Percentiles rank a stretch among this genome's conserved stretches.
Evolutionary conservation across 208 protist species (phyloP).

Genomic region (Leishmania gerbilli): DNA sequence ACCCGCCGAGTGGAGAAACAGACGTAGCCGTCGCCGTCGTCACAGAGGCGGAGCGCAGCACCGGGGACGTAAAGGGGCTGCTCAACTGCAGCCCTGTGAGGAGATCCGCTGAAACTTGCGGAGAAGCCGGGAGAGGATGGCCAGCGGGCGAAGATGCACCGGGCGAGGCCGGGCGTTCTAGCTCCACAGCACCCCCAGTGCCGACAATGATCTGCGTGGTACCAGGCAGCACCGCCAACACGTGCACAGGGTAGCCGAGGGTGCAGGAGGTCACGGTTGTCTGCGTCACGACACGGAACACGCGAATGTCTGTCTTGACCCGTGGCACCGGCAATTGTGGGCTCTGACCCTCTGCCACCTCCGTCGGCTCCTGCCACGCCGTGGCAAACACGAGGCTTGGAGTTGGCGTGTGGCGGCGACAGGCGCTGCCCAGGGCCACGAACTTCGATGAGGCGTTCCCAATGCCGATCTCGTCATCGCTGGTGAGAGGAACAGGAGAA

Average conservation of each 20-base stretch:
- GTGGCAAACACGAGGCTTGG: conserved; percentile 30
- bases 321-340: not conserved
- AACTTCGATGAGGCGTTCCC: not conserved
- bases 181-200: conserved; percentile 20
- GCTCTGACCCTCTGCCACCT: not conserved
- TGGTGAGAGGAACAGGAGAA: not conserved
- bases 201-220: conserved; percentile 25
- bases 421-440: not conserved
- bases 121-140: not conserved
- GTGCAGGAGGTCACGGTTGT: conserved; percentile 28
- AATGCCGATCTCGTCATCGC: conserved; percentile 4
- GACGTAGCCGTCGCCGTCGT: not conserved
- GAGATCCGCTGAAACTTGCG: not conserved
- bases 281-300: conserved; percentile 21
- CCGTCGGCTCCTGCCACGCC: not conserved
- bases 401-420: conserved; percentile 10
- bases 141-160: not conserved
- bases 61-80: not conserved
- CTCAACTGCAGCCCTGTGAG: not conserved
- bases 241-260: conserved; percentile 27
- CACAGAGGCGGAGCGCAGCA: not conserved
- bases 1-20: not conserved
- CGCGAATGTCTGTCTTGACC: conserved; percentile 13
- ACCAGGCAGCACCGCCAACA: conserved; percentile 14
- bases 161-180: not conserved